These are phyloP conservation scores for Penicillium goetzii DNA, from an alignment of 495 filamentous ascomycete species.

Conservation along the genomic window DNA sequence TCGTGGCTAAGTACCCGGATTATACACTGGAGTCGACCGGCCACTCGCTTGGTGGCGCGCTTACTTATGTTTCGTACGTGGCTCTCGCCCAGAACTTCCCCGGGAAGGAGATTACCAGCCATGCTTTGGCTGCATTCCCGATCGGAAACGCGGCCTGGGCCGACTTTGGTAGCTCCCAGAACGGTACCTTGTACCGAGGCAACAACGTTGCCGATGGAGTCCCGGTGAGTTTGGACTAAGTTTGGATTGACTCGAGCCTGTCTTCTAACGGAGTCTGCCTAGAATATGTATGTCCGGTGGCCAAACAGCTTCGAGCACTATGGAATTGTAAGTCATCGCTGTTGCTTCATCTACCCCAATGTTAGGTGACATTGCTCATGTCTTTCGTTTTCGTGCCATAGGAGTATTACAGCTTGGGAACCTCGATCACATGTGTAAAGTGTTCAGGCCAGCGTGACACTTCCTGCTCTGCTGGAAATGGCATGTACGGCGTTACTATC, in stretches of 20 bases:
- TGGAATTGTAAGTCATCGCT: conserved; percentile 32
- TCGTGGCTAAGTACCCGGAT: conserved; percentile 33
- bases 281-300: conserved; percentile 39
- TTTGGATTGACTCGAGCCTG: neutral
- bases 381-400: conserved; percentile 4
- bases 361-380: neutral
- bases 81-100: conserved; percentile 41
- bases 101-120: conserved; percentile 33
- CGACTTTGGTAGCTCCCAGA: conserved; percentile 30
- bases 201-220: conserved; percentile 39
- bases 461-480: conserved; percentile 41
- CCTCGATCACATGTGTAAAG: conserved; percentile 19
- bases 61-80: conserved; percentile 42
- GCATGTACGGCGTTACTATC: conserved; percentile 29
- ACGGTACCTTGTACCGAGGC: conserved; percentile 35
- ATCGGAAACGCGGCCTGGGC: conserved; percentile 42
- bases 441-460: conserved; percentile 38
- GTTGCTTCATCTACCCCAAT: neutral
- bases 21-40: conserved; percentile 40
- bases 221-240: conserved; percentile 25
- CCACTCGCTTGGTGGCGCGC: conserved; percentile 40
- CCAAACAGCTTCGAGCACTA: conserved; percentile 37
- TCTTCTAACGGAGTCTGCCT: conserved; percentile 10
- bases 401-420: conserved; percentile 42
- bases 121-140: conserved; percentile 41